Percentiles rank a stretch among this genome's conserved stretches.
Conservation (phyloP, 306 rosid species). For the Vicia faba region DNA sequence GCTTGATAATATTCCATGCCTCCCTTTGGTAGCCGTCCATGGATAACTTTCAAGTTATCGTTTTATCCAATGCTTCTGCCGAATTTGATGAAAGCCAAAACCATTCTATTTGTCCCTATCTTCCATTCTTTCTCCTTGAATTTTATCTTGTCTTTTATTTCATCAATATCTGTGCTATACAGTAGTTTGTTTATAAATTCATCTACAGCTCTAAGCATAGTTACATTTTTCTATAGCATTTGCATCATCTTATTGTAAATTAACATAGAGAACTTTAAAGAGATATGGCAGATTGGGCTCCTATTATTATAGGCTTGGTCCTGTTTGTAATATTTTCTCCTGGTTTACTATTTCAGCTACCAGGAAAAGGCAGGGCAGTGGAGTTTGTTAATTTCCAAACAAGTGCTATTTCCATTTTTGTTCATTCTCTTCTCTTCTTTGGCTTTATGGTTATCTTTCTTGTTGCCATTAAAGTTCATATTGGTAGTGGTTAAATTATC, state of each 20-base stretch:
- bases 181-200: conserved; percentile 34
- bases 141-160: conserved; percentile 36
- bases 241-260: background rate
- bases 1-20: background rate
- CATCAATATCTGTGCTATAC: background rate
- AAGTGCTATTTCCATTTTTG: conserved; percentile 69
- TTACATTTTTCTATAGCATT: conserved; percentile 16
- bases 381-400: conserved; percentile 69
- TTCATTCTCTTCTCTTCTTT: conserved; percentile 71
- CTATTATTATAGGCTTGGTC: conserved; percentile 59
- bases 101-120: conserved; percentile 34
- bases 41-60: conserved; percentile 27
- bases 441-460: conserved; percentile 70
- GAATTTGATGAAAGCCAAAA: conserved; percentile 13
- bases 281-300: conserved; percentile 95
- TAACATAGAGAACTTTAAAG: too few species aligned
- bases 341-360: conserved; percentile 76
- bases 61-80: conserved; percentile 39
- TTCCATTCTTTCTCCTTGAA: conserved; percentile 18
- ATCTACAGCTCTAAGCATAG: background rate
- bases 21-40: background rate
- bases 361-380: conserved; percentile 61
- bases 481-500: conserved; percentile 43
- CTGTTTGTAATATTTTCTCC: conserved; percentile 70
- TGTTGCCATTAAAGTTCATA: conserved; percentile 76